phyloP scores from a whole-genome alignment of 495 filamentous ascomycete genomes.

The Bryoglossum gracile region DNA sequence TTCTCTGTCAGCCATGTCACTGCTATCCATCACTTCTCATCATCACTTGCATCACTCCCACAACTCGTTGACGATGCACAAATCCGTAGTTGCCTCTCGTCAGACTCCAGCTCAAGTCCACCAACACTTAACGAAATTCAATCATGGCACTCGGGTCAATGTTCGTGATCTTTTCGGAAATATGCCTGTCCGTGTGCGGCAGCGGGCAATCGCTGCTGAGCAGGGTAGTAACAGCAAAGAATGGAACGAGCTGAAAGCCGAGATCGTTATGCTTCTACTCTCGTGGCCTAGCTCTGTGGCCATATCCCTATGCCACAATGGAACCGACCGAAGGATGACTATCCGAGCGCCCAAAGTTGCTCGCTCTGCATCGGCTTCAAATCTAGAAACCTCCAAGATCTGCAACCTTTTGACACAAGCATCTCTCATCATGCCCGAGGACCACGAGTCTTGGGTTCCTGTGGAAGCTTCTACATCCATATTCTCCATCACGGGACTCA shows the following conservation, averaged over 20 bases:
- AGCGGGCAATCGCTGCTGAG: conserved; percentile 46
- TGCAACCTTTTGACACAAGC: conserved; percentile 57
- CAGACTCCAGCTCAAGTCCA: conserved; percentile 56
- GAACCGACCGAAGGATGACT: conserved; percentile 10
- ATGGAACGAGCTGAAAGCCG: conserved; percentile 59
- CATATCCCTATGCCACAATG: conserved; percentile 38
- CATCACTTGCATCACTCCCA: conserved; percentile 54
- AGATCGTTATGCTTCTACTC: conserved; percentile 56
- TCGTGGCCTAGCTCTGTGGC: conserved; percentile 46
- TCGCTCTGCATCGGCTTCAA: neutral
- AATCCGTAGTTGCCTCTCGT: conserved; percentile 60
- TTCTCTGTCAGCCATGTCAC: conserved; percentile 66
- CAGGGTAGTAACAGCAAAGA: conserved; percentile 37
- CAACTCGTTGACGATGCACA: conserved; percentile 66
- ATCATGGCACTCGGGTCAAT: conserved; percentile 70
- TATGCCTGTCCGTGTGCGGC: conserved; percentile 94
- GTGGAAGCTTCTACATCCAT: conserved; percentile 54
- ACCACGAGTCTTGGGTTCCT: conserved; percentile 54
- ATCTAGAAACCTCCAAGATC: conserved; percentile 30
- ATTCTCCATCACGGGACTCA: conserved; percentile 56
- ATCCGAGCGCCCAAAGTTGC: neutral
- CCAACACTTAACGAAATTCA: conserved; percentile 45
- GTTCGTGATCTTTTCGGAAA: conserved; percentile 89
- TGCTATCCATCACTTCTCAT: conserved; percentile 74
- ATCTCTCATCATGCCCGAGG: conserved; percentile 46